A percentile compares a stretch with the other conserved stretches of the same genome.
Evolutionary conservation across 495 filamentous ascomycete genomes (phyloP).

Genomic region (Hapsidospora chrysogenum): DNA sequence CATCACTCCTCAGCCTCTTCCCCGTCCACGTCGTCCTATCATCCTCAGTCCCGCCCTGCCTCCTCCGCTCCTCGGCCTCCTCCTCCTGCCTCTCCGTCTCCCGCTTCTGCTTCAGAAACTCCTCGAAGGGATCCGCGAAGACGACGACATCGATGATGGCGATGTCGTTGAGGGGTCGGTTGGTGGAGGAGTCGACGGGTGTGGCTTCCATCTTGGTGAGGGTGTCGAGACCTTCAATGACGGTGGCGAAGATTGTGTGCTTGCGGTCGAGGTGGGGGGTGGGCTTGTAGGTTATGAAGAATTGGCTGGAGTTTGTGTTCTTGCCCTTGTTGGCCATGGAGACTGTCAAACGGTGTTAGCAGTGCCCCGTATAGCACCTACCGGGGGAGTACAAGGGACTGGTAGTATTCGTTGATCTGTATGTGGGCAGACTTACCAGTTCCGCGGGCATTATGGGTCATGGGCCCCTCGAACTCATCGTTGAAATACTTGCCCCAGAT

Average conservation of each 20-base stretch:
- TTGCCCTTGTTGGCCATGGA: slow-evolving; percentile 98
- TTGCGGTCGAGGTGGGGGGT: slow-evolving; percentile 78
- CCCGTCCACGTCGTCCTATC: slow-evolving; percentile 86
- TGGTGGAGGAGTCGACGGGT: slow-evolving; percentile 45
- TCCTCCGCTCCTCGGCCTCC: slow-evolving; percentile 32
- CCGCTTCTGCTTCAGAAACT: slow-evolving; percentile 54
- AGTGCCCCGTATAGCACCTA: too few species aligned
- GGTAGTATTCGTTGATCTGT: too few species aligned
- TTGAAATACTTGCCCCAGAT: slow-evolving; percentile 84
- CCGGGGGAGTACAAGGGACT: too few species aligned
- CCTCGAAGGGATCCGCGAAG: slow-evolving; percentile 90
- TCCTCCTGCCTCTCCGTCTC: slow-evolving; percentile 32
- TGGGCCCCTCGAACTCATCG: slow-evolving; percentile 83
- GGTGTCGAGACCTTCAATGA: slow-evolving; percentile 64
- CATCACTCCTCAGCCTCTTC: slow-evolving; percentile 53
- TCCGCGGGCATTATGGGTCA: slow-evolving; percentile 63
- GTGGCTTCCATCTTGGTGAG: slow-evolving; percentile 57
- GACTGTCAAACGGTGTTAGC: slow-evolving; percentile 15
- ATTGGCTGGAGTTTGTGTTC: slow-evolving; percentile 89
- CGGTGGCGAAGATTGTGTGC: slow-evolving; percentile 84
- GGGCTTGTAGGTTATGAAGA: slow-evolving; percentile 82
- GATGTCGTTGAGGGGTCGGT: slow-evolving; percentile 58
- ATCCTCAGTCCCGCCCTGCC: slow-evolving; percentile 46
- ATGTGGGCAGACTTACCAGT: slow-evolving; percentile 18
- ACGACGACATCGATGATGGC: slow-evolving; percentile 69